A percentile compares a stretch with the other conserved stretches of the same genome.
These are phyloP conservation scores for Lyophyllum shimeji DNA, from an alignment of 768 basidiomycete genomes.

Conservation along the genomic window DNA sequence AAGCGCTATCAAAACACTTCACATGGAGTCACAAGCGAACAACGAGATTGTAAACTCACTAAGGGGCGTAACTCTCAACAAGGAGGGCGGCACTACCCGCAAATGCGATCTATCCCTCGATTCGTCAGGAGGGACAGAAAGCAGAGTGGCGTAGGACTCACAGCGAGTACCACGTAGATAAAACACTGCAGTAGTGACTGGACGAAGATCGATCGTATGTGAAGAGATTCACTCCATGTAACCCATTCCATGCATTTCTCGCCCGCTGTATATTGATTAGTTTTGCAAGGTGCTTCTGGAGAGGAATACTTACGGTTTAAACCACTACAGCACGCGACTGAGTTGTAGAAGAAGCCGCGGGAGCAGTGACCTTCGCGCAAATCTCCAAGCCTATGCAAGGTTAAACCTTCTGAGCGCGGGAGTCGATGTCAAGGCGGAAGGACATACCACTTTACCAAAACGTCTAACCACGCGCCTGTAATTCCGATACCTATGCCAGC, in stretches of 20 bases:
- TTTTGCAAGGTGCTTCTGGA: neutral
- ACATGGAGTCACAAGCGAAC: conserved; percentile 6
- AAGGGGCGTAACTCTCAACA: conserved; percentile 67
- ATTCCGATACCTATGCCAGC: conserved; percentile 70
- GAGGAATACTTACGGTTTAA: conserved; percentile 49
- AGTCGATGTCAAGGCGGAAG: neutral
- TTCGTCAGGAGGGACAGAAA: neutral
- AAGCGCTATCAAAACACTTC: conserved; percentile 44
- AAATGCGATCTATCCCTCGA: conserved; percentile 48
- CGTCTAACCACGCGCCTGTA: conserved; percentile 70
- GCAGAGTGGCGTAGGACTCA: conserved; percentile 30
- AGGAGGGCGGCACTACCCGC: conserved; percentile 63
- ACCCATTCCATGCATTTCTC: conserved; percentile 67
- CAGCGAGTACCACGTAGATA: conserved; percentile 64
- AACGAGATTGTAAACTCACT: conserved; percentile 40
- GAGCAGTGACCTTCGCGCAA: conserved; percentile 67
- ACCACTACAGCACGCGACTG: conserved; percentile 69
- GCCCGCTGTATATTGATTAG: conserved; percentile 44
- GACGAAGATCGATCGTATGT: conserved; percentile 52
- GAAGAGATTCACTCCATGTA: conserved; percentile 63
- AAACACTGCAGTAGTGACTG: conserved; percentile 65
- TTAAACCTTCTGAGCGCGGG: neutral
- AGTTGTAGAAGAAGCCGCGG: conserved; percentile 72
- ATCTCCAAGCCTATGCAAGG: conserved; percentile 57
- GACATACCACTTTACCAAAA: conserved; percentile 69